Percentiles rank a stretch among this genome's conserved stretches.
These are phyloP conservation scores for Eucalyptus virginea DNA, from an alignment of 345 rosid species.

Conservation along the genomic window DNA sequence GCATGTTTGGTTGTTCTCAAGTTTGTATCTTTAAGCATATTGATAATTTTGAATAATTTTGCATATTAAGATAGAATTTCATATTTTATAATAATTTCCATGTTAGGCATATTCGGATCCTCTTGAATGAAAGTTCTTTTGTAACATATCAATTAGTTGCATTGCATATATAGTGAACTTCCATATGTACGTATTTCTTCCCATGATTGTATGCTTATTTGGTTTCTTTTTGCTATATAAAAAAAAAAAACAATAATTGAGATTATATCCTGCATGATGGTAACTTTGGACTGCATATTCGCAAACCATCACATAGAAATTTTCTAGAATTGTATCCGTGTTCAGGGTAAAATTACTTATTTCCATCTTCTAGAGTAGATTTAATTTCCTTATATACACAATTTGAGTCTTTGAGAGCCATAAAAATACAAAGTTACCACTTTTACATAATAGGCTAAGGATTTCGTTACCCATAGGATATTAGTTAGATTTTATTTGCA, in stretches of 20 bases:
- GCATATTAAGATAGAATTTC: not conserved
- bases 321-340: not conserved
- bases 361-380: not conserved
- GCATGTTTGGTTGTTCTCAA: not conserved
- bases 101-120: not conserved
- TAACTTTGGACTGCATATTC: not conserved
- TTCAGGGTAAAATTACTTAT: not conserved
- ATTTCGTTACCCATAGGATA: not conserved
- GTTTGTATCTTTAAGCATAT: not conserved
- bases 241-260: not conserved
- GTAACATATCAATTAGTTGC: not conserved
- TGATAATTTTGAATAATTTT: no score
- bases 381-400: not conserved
- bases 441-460: not conserved
- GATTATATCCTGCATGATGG: not conserved
- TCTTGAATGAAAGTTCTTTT: not conserved
- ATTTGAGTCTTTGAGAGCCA: not conserved
- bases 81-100: not conserved
- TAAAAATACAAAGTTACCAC: not conserved
- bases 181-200: not conserved
- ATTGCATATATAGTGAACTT: not conserved
- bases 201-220: not conserved
- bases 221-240: not conserved
- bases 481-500: not conserved
- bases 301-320: not conserved